phyloP scores from a whole-genome alignment of 2,329 filamentous ascomycete species.

The Fonsecaea nubica region DNA sequence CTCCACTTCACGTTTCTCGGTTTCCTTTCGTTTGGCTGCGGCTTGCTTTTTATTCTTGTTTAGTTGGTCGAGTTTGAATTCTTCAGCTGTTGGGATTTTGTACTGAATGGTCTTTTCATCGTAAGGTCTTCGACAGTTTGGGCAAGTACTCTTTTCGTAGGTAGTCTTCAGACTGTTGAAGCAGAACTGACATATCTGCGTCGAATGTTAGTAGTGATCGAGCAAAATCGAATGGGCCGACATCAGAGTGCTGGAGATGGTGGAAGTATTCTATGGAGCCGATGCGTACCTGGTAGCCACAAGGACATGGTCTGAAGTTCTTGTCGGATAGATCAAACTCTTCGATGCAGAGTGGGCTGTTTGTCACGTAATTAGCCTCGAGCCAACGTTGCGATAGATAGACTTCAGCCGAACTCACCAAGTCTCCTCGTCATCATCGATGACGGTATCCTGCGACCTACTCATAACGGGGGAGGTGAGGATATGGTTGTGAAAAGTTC shows the following conservation, averaged over 20 bases:
- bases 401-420: constrained; percentile 46
- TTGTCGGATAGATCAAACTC: constrained; percentile 98
- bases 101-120: constrained; percentile 97
- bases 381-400: constrained; percentile 5
- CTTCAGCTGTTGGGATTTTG: constrained; percentile 92
- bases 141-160: constrained; percentile 89
- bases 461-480: constrained; percentile 48
- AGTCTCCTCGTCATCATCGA: constrained; percentile 58
- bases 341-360: constrained; percentile 94
- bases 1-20: constrained; percentile 94
- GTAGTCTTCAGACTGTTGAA: constrained; percentile 99
- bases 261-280: not conserved
- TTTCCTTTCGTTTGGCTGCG: constrained; percentile 88
- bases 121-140: constrained; percentile 94
- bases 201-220: constrained; percentile 4
- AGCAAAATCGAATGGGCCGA: not conserved
- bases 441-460: constrained; percentile 56
- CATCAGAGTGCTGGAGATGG: not conserved
- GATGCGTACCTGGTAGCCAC: constrained; percentile 87
- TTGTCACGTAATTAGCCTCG: constrained; percentile 36
- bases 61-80: constrained; percentile 52
- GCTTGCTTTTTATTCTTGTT: constrained; percentile 70
- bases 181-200: constrained; percentile 97
- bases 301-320: constrained; percentile 96
- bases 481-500: constrained; percentile 22